These are phyloP conservation scores for Purpureocillium takamizusanense DNA, from an alignment of 2,329 filamentous ascomycete species.

Conservation along the genomic window DNA sequence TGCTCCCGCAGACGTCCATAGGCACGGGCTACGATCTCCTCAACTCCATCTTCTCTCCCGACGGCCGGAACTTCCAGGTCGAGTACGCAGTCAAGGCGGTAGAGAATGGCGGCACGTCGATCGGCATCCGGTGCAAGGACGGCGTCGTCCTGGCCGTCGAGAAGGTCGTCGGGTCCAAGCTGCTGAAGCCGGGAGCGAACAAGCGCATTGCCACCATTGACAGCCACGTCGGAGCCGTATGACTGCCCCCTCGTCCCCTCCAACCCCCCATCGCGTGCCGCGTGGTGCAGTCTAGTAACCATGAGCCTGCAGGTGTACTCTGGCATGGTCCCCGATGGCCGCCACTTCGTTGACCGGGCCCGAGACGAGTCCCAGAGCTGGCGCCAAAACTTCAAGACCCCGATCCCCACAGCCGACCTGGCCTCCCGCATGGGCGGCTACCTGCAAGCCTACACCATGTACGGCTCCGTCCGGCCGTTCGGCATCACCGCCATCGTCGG, in stretches of 20 bases:
- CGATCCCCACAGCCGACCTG: slow-evolving; percentile 81
- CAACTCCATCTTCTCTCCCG: slow-evolving; percentile 98
- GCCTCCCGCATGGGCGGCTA: slow-evolving; percentile 92
- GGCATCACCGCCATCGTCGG: slow-evolving; percentile 91
- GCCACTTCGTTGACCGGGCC: slow-evolving; percentile 89
- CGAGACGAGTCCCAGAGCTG: slow-evolving; percentile 88
- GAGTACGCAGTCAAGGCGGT: slow-evolving; percentile 99
- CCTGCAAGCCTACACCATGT: slow-evolving; percentile 94
- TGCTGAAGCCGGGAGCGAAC: slow-evolving; percentile 90
- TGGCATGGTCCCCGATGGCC: slow-evolving; percentile 87
- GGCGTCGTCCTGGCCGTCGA: slow-evolving; percentile 93
- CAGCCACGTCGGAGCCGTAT: slow-evolving; percentile 84
- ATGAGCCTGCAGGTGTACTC: slow-evolving; percentile 67
- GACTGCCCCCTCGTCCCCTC: slow-evolving; percentile 23
- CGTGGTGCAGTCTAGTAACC: background rate
- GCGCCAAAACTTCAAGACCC: slow-evolving; percentile 89
- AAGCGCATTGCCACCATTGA: slow-evolving; percentile 95
- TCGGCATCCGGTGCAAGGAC: slow-evolving; percentile 95
- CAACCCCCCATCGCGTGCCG: no score
- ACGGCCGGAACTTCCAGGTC: slow-evolving; percentile 98
- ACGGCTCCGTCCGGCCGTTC: slow-evolving; percentile 92
- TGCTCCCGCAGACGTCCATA: slow-evolving; percentile 78
- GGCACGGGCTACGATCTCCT: slow-evolving; percentile 98
- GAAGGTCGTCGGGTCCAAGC: slow-evolving; percentile 92
- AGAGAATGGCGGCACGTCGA: slow-evolving; percentile 91